These are phyloP conservation scores for Oehlia diaphana DNA, from an alignment of 192 early-diverging fungal species.

Conservation along the genomic window DNA sequence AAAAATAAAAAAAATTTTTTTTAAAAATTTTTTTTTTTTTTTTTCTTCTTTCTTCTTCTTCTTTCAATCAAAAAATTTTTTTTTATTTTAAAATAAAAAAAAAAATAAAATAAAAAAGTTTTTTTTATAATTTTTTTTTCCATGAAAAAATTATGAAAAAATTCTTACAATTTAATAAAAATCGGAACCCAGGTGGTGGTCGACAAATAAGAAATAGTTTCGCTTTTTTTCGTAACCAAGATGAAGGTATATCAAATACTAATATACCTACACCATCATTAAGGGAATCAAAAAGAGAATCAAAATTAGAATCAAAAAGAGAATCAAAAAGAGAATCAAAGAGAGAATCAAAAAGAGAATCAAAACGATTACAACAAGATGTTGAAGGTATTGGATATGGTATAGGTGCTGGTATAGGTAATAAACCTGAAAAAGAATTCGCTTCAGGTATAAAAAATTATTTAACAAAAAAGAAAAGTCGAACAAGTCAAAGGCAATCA, in stretches of 20 bases:
- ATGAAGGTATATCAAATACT: conserved; percentile 17
- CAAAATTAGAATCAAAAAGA: not conserved
- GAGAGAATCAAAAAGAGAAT: not conserved
- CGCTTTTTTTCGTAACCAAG: conserved; percentile 13
- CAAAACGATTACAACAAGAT: not conserved
- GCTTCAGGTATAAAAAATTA: conserved; percentile 2
- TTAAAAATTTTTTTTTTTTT: too few species aligned
- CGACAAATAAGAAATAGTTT: not conserved
- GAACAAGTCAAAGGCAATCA: not conserved
- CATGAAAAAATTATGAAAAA: conserved; percentile 5
- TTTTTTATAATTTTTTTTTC: not conserved
- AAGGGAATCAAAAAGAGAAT: not conserved
- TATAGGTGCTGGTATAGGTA: not conserved
- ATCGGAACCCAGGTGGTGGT: conserved; percentile 1
- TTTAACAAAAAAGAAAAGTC: conserved; percentile 2
- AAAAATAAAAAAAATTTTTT: too few species aligned
- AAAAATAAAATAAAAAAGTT: too few species aligned
- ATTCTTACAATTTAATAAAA: conserved; percentile 6
- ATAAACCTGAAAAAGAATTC: conserved; percentile 17
- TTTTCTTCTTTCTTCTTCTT: too few species aligned
- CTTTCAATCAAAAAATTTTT: too few species aligned
- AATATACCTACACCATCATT: not conserved
- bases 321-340: not conserved
- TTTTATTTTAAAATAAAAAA: too few species aligned
- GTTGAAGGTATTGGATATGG: too few species aligned